A percentile compares a stretch with the other conserved stretches of the same genome.
Evolutionary conservation across 1,284 basidiomycete species (phyloP).

Genomic region (Stygiomarasmius scandens): DNA sequence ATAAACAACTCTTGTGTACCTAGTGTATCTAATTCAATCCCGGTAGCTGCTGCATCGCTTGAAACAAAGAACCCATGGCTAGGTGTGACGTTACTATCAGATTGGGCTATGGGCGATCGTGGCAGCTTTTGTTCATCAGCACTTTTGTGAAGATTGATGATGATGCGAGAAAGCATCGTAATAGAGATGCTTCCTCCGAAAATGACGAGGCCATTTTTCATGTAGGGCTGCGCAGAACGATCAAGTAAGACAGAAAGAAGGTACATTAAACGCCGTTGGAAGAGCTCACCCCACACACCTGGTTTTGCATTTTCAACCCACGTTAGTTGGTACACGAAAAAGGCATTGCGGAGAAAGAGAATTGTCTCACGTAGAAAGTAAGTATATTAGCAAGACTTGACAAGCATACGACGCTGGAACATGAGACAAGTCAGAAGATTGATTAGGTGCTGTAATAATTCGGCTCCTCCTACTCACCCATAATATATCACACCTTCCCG

Average conservation of each 20-base stretch:
- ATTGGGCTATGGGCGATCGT: no score
- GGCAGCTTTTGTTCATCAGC: conserved; percentile 69
- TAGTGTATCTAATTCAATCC: no score
- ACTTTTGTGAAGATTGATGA: conserved; percentile 14
- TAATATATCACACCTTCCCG: conserved; percentile 14
- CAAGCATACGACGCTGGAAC: conserved; percentile 18
- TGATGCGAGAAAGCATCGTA: conserved; percentile 15
- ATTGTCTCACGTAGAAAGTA: conserved; percentile 19
- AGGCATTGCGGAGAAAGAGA: background rate
- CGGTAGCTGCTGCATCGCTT: no score
- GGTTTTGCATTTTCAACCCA: background rate
- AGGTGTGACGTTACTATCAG: no score
- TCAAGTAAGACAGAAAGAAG: no score
- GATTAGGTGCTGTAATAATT: no score
- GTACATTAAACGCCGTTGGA: no score
- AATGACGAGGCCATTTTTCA: conserved; percentile 11
- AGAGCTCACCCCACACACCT: background rate
- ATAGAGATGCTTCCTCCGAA: conserved; percentile 15
- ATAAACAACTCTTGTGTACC: no score
- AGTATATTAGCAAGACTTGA: conserved; percentile 21
- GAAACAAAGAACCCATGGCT: no score
- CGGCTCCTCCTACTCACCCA: background rate
- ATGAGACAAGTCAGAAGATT: background rate
- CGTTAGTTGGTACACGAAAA: background rate
- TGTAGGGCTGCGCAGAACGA: conserved; percentile 6